Evolutionary conservation across 371 early-diverging fungal species (phyloP).

Genomic region (Mucor piriformis): DNA sequence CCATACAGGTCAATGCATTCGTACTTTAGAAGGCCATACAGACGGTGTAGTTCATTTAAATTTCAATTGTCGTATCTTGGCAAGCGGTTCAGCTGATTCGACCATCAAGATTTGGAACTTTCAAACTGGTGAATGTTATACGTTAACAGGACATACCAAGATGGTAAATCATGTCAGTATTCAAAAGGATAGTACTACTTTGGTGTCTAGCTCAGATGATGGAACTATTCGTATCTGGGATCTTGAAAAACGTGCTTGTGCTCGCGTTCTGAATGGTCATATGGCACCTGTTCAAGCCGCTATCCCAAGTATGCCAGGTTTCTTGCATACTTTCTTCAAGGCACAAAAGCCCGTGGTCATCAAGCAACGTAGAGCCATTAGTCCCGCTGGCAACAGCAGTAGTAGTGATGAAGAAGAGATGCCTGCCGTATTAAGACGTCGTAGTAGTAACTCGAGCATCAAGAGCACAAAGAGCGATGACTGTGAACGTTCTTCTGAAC

Average conservation of each 20-base stretch:
- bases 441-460: constrained; percentile 7
- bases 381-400: constrained; percentile 8
- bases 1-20: constrained; percentile 85
- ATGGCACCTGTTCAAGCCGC: constrained; percentile 75
- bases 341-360: background rate
- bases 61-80: constrained; percentile 80
- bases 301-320: constrained; percentile 50
- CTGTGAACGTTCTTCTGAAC: constrained; percentile 28
- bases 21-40: constrained; percentile 82
- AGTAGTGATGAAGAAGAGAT: constrained; percentile 18
- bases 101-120: constrained; percentile 94
- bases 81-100: constrained; percentile 87
- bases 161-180: constrained; percentile 81
- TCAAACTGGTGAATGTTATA: constrained; percentile 75
- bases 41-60: constrained; percentile 87
- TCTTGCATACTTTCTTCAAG: constrained; percentile 37
- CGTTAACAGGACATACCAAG: constrained; percentile 78
- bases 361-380: background rate
- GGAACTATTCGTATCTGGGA: constrained; percentile 82
- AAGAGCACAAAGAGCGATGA: background rate
- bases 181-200: constrained; percentile 47
- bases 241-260: constrained; percentile 66
- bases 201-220: constrained; percentile 79
- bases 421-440: constrained; percentile 3
- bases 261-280: constrained; percentile 75